Percentiles rank a stretch among this genome's conserved stretches.
phyloP scores from a whole-genome alignment of 495 filamentous ascomycete genomes.

The Penicillium roqueforti region DNA sequence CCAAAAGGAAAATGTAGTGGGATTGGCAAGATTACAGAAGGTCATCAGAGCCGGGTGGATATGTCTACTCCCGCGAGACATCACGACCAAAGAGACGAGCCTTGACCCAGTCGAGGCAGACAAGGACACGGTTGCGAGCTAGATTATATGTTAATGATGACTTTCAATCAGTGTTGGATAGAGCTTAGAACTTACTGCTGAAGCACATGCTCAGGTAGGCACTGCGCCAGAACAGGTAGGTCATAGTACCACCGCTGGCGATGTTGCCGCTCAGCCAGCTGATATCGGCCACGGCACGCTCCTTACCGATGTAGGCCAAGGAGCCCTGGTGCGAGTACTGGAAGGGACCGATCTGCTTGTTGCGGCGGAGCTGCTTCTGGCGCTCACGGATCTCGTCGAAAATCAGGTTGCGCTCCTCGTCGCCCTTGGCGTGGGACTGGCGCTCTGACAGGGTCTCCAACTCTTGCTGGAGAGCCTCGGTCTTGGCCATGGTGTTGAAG shows the following conservation, averaged over 20 bases:
- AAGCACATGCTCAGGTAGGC: conserved; percentile 99
- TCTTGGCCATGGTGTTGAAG: conserved; percentile 97
- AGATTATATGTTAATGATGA: conserved; percentile 16
- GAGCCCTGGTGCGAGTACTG: conserved; percentile 97
- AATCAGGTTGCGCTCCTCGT: conserved; percentile 51
- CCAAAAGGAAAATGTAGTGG: conserved; percentile 11
- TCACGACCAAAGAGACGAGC: conserved; percentile 93
- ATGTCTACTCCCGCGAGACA: conserved; percentile 79
- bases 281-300: conserved; percentile 96
- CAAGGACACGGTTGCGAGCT: conserved; percentile 89
- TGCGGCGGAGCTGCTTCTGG: conserved; percentile 78
- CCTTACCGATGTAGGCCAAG: conserved; percentile 95
- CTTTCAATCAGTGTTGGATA: neutral
- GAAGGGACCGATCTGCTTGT: conserved; percentile 94
- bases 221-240: conserved; percentile 91
- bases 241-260: conserved; percentile 75
- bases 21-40: conserved; percentile 18
- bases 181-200: conserved; percentile 64
- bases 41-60: neutral
- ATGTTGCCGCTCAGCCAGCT: conserved; percentile 97
- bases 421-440: conserved; percentile 59
- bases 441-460: conserved; percentile 58
- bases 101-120: conserved; percentile 93
- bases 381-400: conserved; percentile 73
- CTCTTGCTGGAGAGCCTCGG: conserved; percentile 69